Conservation (phyloP, 305 asterid species). For the Coffea humblotiana region DNA sequence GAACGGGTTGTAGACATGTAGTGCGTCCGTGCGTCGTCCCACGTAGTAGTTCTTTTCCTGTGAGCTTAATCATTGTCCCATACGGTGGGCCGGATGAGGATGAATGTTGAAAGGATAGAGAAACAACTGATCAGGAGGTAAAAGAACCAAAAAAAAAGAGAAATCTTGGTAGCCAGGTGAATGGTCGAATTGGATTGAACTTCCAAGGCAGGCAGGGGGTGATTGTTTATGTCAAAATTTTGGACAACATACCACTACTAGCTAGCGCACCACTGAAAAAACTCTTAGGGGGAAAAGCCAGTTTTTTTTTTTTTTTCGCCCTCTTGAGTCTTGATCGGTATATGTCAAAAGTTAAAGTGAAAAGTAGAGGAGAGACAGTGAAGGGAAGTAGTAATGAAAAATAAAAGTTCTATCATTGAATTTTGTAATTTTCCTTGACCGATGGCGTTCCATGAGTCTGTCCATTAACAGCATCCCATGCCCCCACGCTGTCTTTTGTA, state of each 20-base stretch:
- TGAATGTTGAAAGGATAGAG: slow-evolving; percentile 10
- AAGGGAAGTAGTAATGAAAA: neutral
- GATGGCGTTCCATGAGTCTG: neutral
- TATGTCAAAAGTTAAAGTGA: neutral
- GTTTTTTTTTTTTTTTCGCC: neutral
- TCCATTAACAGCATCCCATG: neutral
- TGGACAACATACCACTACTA: slow-evolving; percentile 3
- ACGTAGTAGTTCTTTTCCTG: neutral
- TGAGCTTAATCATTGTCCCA: neutral
- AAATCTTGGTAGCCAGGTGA: neutral
- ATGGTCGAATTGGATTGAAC: neutral
- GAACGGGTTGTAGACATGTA: neutral
- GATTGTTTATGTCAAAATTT: slow-evolving; percentile 10
- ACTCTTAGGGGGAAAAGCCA: neutral
- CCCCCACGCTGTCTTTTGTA: neutral
- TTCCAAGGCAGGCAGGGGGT: neutral
- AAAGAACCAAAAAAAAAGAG: neutral
- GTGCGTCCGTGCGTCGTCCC: neutral
- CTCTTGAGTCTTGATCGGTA: neutral
- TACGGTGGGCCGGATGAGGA: neutral
- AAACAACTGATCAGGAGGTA: neutral
- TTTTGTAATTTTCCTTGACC: slow-evolving; percentile 18
- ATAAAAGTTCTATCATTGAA: neutral
- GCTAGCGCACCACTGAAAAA: neutral
- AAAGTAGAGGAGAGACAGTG: neutral